Evolutionary conservation across 2,329 filamentous ascomycete genomes (phyloP), one percentile per base, ranked within the genome.

Genomic region (Nectriaceae sp.): DNA sequence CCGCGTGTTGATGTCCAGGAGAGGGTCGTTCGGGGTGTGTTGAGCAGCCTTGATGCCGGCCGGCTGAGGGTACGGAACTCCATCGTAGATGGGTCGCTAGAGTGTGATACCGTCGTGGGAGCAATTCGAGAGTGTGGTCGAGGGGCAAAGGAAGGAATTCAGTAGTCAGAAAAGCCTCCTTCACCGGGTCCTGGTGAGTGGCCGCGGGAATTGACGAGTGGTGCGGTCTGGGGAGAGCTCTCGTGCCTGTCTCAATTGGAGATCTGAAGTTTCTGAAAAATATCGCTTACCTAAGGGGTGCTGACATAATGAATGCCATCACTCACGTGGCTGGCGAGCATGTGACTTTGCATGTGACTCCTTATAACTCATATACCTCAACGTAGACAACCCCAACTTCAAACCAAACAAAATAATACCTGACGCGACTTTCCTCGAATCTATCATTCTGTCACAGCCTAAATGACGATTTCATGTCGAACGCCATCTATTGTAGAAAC

Each of bases 1-100:
- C 78, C 68, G 51, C 73, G 71, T 46, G 59, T 59, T 43, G 63
- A 35, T 46, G 59, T 51, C 42, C 65, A 47, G 42, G 63, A 62
- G 42, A 60, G 54, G 37, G 58, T 53, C 46, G 54, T 44, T 48
- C 59, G 62, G 44, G 62, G 35, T 44, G 55, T 47, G 46, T 53
- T 56, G 56, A 69, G 56, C 44, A 72, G 63, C 57, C 62, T 55
- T 47, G 65, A 60, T 22, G 62, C 64, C 40, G 70, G 71, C 35
- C 71, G 68, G 50, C 59, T 48, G 53, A 72, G 55, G 42, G 56
- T 52, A 55, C 65, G 65, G 38, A 70, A 62, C 39, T 70, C 65
- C 71, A 74, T 73, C 46, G 42, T 60, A 46, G 40, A 41, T 13
- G 40, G 26, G 26, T 48, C 42, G 40, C 39, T 29, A 31, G 26